Evolutionary conservation across 768 basidiomycete genomes (phyloP), one percentile per base, ranked within the genome.

Genomic region (Macrolepiota fuliginosa): DNA sequence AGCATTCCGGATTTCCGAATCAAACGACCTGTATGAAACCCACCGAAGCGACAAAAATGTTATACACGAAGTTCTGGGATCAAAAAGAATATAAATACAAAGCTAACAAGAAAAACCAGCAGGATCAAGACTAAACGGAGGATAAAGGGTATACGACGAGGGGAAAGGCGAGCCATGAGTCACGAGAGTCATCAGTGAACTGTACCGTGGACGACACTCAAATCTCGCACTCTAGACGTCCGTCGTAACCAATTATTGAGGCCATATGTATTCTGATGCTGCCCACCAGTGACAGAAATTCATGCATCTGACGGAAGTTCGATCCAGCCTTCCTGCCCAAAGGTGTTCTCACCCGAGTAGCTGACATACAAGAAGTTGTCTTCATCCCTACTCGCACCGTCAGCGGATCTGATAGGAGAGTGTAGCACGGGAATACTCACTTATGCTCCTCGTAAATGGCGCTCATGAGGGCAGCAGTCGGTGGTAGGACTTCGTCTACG

Each of bases 391-490:
- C n/a, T 35, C 22, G 22, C 7, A 27, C 2, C 13, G 63, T 54
- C n/a, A 63, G 56, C 49, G 49, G 4, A 17, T 54, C 56, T 36
- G 27, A 15, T 47, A 56, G 24, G 42, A 9, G 65, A 57, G 15
- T 56, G 52, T 54, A 24, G 2, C 25, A 25, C 62, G 45, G 40
- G 29, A 36, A 3, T 13, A 83, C 92, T 70, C 64, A 98, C 96
- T 98, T 98, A 84, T 99, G 96, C 77, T 99, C 97, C 77, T 99
- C 97, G 70, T 99, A 99, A 71, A 99, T 98, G 59, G 94, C 89
- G 70, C 93, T 95, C 97, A 99, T 99, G 53, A 98, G 80, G 2
- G 96, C 96, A 13, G 96, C 97, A 0, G 97, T 98, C 46, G 97
- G 97, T 47, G 97, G 97, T 29, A 99, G 83, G 57, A 98, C 95